Base-by-base conservation (phyloP, 2,329 filamentous ascomycete species). In the Colletotrichum agaves region DNA sequence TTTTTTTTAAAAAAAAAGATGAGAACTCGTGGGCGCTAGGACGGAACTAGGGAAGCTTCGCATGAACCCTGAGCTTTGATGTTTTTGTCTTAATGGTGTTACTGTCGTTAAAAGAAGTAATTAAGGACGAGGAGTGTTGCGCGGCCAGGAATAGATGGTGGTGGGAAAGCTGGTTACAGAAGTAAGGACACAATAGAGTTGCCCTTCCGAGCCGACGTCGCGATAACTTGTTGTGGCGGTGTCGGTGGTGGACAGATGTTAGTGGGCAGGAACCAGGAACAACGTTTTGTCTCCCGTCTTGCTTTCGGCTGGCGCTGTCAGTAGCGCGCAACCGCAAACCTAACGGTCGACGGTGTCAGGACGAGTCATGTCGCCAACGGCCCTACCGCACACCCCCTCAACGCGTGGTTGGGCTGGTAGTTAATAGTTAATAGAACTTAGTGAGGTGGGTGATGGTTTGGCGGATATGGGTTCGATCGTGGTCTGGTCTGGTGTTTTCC, bases 331-430 rank as follows among this genome's bases (percentile, higher is more conserved):
- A 41, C 53, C 21, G 47, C 53, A 60, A 67, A 58, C 61, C 52
- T 58, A 60, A 64, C 61, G 61, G 61, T 55, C 59, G 31, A 67
- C 53, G 64, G 61, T 33, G 61, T 35, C 52, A 53, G 61, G 53
- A 53, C 64, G 64, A 67, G 64, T 67, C 61, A 67, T 67, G 64
- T 62, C 44, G 21, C 23, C 27, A 65, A 61, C 56, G 63, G 52
- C 53, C 50, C 49, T 58, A 57, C 47, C 47, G 61, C 35, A 55
- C 63, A 50, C 44, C 57, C 57, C 46, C 57, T 60, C 46, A 49
- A 27, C 31, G 15, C 33, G n/a, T 37, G 35, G 43, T 27, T 21
- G 27, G 19, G 35, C 43, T 46, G 43, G 33, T 39, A 19, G 37
- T 41, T 44, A n/a, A n/a, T n/a, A n/a, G n/a, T n/a, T n/a, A n/a